Evolutionary conservation across 1,284 basidiomycete genomes (phyloP).

Genomic region (Melampsora larici-populina): DNA sequence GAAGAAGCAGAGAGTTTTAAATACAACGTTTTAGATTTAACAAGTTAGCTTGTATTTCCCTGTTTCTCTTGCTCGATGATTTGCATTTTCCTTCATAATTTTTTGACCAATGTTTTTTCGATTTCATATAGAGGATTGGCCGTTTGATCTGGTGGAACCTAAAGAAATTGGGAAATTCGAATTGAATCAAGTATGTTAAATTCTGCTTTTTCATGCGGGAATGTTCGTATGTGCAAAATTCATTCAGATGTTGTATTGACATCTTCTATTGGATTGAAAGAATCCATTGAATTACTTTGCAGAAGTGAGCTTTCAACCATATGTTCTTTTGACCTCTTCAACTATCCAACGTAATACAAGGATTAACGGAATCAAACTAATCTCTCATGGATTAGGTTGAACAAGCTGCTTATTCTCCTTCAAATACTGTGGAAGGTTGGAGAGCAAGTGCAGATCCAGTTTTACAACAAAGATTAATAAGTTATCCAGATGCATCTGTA

Average conservation of each 20-base stretch:
- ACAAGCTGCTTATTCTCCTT: constrained; percentile 76
- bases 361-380: constrained; percentile 19
- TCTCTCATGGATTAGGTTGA: constrained; percentile 45
- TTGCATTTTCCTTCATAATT: background rate
- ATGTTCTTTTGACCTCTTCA: background rate
- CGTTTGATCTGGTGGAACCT: constrained; percentile 36
- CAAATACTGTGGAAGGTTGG: constrained; percentile 78
- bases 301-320: background rate
- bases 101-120: background rate
- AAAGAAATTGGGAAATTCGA: constrained; percentile 18
- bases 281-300: constrained; percentile 32
- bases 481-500: constrained; percentile 89
- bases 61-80: background rate
- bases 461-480: constrained; percentile 86
- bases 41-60: constrained; percentile 56
- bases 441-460: constrained; percentile 86
- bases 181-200: constrained; percentile 50
- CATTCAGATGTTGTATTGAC: background rate
- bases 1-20: constrained; percentile 82
- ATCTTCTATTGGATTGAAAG: background rate
- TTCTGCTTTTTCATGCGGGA: constrained; percentile 58
- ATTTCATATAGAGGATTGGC: constrained; percentile 55
- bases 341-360: constrained; percentile 44
- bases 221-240: background rate
- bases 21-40: constrained; percentile 83